Percentiles rank a stretch among this genome's conserved stretches.
Conservation (phyloP, 306 rosid genomes). For the Vigna angularis region DNA sequence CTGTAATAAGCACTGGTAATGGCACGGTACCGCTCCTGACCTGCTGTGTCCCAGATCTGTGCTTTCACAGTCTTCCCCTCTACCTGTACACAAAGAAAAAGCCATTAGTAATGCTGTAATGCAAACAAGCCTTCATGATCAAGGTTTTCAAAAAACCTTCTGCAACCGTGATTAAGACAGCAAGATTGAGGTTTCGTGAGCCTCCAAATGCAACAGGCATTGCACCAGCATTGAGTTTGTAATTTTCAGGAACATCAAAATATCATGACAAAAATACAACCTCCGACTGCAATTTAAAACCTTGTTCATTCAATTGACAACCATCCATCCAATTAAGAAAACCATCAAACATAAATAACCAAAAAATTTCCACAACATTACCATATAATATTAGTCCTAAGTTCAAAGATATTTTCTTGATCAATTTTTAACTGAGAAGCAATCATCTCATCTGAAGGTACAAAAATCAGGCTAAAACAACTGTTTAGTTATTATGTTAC, state of each 20-base stretch:
- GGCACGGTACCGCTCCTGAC: slow-evolving; percentile 99
- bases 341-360: not conserved
- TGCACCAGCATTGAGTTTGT: not conserved
- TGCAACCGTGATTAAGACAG: not conserved
- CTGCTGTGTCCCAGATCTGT: slow-evolving; percentile 99
- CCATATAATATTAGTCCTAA: not conserved
- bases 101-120: slow-evolving; percentile 3
- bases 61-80: slow-evolving; percentile 99
- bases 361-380: not conserved
- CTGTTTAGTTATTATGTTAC: not conserved
- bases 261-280: not conserved
- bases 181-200: not conserved
- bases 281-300: not conserved
- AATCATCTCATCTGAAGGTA: not conserved
- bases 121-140: not conserved
- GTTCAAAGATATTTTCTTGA: not conserved
- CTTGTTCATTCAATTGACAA: not conserved
- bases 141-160: not conserved
- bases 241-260: not conserved
- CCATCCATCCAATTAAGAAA: slow-evolving; percentile 4
- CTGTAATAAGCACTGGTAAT: slow-evolving; percentile 97
- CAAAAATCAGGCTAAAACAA: not conserved
- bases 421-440: slow-evolving; percentile 5
- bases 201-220: not conserved
- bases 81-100: slow-evolving; percentile 60